phyloP scores from a whole-genome alignment of 805 yeast species.

The Hanseniaspora hatyaiensis region DNA sequence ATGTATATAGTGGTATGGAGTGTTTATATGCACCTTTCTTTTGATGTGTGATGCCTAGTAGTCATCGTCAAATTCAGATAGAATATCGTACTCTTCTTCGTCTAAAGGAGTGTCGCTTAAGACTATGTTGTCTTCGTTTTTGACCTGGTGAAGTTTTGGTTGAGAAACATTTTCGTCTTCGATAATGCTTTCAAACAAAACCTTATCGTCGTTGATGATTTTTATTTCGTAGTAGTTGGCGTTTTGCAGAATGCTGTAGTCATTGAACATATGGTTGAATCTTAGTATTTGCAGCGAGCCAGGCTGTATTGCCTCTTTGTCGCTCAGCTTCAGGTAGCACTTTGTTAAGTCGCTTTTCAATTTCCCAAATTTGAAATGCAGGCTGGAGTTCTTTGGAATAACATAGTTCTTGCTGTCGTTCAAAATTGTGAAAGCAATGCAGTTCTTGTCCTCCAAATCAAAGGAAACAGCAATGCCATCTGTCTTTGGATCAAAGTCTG shows the following conservation, averaged over 20 bases:
- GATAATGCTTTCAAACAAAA: constrained; percentile 3
- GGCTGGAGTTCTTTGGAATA: constrained; percentile 10
- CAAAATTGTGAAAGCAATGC: constrained; percentile 11
- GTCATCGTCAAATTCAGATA: constrained; percentile 13
- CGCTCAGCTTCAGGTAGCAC: constrained; percentile 13
- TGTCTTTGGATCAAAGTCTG: not conserved
- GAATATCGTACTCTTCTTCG: constrained; percentile 13
- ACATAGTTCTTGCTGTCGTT: constrained; percentile 8
- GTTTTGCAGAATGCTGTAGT: constrained; percentile 1
- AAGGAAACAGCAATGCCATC: constrained; percentile 14
- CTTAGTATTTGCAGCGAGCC: constrained; percentile 10
- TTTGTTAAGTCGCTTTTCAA: constrained; percentile 5
- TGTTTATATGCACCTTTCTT: no score
- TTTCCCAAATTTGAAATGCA: constrained; percentile 13
- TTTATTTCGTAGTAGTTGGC: constrained; percentile 10
- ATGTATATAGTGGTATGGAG: no score
- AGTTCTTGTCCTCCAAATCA: constrained; percentile 6
- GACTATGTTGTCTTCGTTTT: not conserved
- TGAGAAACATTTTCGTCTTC: not conserved
- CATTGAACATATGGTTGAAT: constrained; percentile 15
- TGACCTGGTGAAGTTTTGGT: not conserved
- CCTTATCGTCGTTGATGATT: constrained; percentile 4
- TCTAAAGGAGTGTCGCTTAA: constrained; percentile 1
- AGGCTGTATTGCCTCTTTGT: constrained; percentile 9
- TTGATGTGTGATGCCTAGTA: no score